These are phyloP conservation scores for Abrus precatorius DNA, from an alignment of 306 rosid species.

Conservation along the genomic window DNA sequence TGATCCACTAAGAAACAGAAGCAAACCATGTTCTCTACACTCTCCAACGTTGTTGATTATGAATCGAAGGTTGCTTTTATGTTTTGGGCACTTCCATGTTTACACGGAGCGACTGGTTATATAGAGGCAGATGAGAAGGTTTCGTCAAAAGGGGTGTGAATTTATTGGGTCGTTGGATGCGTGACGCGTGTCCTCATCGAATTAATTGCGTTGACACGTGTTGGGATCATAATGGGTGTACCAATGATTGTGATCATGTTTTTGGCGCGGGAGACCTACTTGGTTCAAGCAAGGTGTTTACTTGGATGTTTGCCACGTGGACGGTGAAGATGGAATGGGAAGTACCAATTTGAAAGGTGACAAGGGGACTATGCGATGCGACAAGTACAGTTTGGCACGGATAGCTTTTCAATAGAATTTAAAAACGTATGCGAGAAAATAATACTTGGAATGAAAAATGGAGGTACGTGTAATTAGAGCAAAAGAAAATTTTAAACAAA, in stretches of 20 bases:
- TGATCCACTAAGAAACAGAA: conserved; percentile 82
- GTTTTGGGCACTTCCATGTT: not conserved
- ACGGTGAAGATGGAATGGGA: not conserved
- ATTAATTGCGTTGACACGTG: conserved; percentile 36
- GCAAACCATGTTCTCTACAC: conserved; percentile 63
- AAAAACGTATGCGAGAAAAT: no score
- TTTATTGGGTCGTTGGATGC: not conserved
- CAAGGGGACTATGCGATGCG: no score
- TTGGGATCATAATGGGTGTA: not conserved
- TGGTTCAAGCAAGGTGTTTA: conserved; percentile 13
- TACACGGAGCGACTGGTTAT: not conserved
- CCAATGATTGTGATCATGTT: conserved; percentile 40
- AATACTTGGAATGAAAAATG: no score
- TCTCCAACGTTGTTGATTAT: not conserved
- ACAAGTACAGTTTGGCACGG: no score
- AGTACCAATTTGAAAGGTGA: no score
- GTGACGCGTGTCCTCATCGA: not conserved
- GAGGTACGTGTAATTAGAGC: no score
- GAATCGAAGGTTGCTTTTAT: not conserved
- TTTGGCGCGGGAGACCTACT: conserved; percentile 28
- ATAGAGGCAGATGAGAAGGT: not conserved
- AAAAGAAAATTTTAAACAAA: no score
- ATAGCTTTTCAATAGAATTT: no score
- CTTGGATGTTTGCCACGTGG: conserved; percentile 44
- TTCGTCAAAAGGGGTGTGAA: not conserved